These are phyloP conservation scores for Tranzscheliella williamsii DNA, from an alignment of 1,284 basidiomycete genomes.

Conservation along the genomic window DNA sequence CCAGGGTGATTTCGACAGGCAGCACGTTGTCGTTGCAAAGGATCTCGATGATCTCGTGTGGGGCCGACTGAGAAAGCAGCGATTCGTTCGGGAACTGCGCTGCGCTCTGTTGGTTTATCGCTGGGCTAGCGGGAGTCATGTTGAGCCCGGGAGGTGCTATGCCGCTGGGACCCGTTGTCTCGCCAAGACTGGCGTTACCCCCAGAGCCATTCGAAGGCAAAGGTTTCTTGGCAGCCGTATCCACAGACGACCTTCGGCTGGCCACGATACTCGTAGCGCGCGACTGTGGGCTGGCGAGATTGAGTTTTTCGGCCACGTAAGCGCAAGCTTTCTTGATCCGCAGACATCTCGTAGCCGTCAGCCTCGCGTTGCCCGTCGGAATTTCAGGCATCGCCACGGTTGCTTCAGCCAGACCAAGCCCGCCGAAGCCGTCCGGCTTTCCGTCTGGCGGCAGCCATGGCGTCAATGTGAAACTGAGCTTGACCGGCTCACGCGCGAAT, in stretches of 20 bases:
- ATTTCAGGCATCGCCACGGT: slow-evolving; percentile 26
- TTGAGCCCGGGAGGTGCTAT: too few species aligned
- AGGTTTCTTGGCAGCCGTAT: not conserved
- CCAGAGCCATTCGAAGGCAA: too few species aligned
- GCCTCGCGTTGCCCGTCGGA: slow-evolving; percentile 73
- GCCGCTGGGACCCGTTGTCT: too few species aligned
- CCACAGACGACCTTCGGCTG: slow-evolving; percentile 20
- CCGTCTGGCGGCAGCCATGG: slow-evolving; percentile 65
- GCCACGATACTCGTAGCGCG: slow-evolving; percentile 27
- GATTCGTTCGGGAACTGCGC: not conserved
- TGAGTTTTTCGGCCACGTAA: slow-evolving; percentile 88
- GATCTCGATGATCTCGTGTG: slow-evolving; percentile 83
- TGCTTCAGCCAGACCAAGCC: slow-evolving; percentile 15
- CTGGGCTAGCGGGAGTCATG: not conserved
- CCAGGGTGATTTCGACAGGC: slow-evolving; percentile 82
- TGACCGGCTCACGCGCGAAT: slow-evolving; percentile 19
- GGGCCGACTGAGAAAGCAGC: slow-evolving; percentile 36
- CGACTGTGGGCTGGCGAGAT: slow-evolving; percentile 62
- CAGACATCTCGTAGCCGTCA: slow-evolving; percentile 83
- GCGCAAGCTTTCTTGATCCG: slow-evolving; percentile 79
- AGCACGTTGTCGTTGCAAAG: slow-evolving; percentile 80
- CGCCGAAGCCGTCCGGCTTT: slow-evolving; percentile 27
- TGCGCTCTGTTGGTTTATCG: not conserved
- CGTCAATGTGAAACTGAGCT: slow-evolving; percentile 76
- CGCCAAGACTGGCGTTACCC: too few species aligned